Evolutionary conservation across 306 rosid species (phyloP), one percentile per base, ranked within the genome.

Genomic region (Casuarina equisetifolia): DNA sequence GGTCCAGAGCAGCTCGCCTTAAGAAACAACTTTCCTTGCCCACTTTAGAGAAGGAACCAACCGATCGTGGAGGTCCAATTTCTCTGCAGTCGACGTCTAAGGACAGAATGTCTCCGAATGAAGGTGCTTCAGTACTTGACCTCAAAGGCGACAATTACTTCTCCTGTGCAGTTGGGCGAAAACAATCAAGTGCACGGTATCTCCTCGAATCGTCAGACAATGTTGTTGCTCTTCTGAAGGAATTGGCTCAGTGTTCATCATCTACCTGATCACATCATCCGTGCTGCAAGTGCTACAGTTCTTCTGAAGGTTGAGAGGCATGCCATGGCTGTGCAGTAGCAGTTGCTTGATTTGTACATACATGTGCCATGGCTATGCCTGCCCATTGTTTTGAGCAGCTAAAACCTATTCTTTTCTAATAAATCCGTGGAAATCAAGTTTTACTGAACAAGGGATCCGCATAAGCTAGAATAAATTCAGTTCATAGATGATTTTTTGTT

Each of bases 71-170:
- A 72, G 52, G 63, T 46, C 78, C 76, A 35, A 74, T 68, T 44
- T 72, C 84, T 25, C 84, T 87, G 89, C 85, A 68, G 83, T 86
- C 88, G 43, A 49, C 81, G 46, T 55, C 70, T 75, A 78, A 76
- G 13, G 93, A 90, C 69, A 88, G 75, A 86, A 69, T 74, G 72
- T 75, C 91, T 46, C 63, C 83, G 64, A 72, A 83, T 7, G 97
- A 92, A 80, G 97, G 98, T 19, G 91, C 97, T 67, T 95, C 97
- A 0, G 97, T 91, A 78, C 90, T 92, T 58, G 99, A 92, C 79
- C 97, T 92, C 82, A 87, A 85, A 84, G 97, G 94, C 17, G 93
- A 88, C 70, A 87, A 92, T 49, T 95, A 95, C 89, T 95, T 95
- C 89, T 95, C 98, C 20, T 92, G 97, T 35, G 84, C 91, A 3